Evolutionary conservation across 495 filamentous ascomycete genomes (phyloP).

Genomic region (Aspergillus bertholletiae): DNA sequence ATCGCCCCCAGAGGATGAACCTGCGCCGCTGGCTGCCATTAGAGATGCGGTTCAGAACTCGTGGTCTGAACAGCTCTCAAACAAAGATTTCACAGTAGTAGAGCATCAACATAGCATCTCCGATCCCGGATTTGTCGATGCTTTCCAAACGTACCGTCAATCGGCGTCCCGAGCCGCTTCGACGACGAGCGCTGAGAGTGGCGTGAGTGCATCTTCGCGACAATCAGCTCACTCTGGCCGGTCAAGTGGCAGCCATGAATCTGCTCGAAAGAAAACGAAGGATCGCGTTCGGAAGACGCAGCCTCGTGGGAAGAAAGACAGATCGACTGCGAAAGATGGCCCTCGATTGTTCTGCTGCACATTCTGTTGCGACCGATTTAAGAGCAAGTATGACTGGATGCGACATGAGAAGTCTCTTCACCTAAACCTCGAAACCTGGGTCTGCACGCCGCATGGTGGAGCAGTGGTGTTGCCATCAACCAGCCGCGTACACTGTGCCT

Average conservation of each 20-base stretch:
- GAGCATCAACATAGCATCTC: neutral
- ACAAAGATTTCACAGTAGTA: no score
- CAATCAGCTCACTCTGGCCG: slow-evolving; percentile 10
- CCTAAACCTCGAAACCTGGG: slow-evolving; percentile 71
- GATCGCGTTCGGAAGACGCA: neutral
- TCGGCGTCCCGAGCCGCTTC: neutral
- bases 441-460: slow-evolving; percentile 61
- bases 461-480: slow-evolving; percentile 39
- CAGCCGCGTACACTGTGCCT: slow-evolving; percentile 38
- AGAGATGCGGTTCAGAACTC: neutral
- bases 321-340: neutral
- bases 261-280: neutral
- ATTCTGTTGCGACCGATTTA: slow-evolving; percentile 77
- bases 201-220: slow-evolving; percentile 14
- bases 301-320: neutral
- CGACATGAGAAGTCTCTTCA: slow-evolving; percentile 81
- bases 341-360: slow-evolving; percentile 50
- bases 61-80: no score
- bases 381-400: slow-evolving; percentile 78
- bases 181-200: slow-evolving; percentile 9
- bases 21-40: neutral
- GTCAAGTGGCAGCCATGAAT: neutral
- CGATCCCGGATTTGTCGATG: neutral
- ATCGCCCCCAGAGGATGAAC: slow-evolving; percentile 5
- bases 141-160: slow-evolving; percentile 2